Evolutionary conservation across 176 grass and related monocot species (phyloP), one percentile per base, ranked within the genome.

Genomic region (Oryza nivara): DNA sequence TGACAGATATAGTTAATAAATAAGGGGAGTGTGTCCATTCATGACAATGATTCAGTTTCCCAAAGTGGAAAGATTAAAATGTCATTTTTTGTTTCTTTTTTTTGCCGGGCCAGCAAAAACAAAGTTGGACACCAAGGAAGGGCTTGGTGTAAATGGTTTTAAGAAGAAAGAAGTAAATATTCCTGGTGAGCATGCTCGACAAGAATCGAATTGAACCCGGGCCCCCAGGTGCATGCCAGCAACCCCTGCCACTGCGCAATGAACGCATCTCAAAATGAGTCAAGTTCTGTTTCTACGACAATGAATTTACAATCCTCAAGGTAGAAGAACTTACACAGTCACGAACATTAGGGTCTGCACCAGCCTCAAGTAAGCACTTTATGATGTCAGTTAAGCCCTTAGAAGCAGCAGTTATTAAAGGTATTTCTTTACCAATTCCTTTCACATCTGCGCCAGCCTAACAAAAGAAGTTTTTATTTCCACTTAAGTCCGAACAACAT

Each of bases 361-460:
- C 75, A 72, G 75, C 83, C 40, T 72, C 51, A 61, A 78, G 36
- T 72, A 88, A 88, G 25, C 45, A 77, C 72, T 82, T 70, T n/a
- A 88, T 20, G 34, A 82, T 70, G 56, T 88, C 79, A 88, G 79
- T 77, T 38, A 70, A 77, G 48, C 79, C 86, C 67, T 3, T 15
- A 44, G 52, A 51, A 51, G 48, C 23, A 64, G 83, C 67, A 4
- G 63, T 56, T 0, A 77, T 34, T 71, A 85, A 72, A 23, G 75
- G 75, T 63, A 45, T 78, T 70, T 68, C 28, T 45, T 47, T 76
- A 78, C 48, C 69, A 88, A 63, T 70, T 65, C 65, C 79, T 45
- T 83, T 67, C 49, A 88, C 73, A 83, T 83, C 86, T 65, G 79
- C 86, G 64, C 79, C 86, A 82, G 79, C 86, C 86, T 82, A 77